Percentiles rank a stretch among this genome's conserved stretches.
phyloP scores from a whole-genome alignment of 2,329 filamentous ascomycete species.

The Gliomastix tumulicola region DNA sequence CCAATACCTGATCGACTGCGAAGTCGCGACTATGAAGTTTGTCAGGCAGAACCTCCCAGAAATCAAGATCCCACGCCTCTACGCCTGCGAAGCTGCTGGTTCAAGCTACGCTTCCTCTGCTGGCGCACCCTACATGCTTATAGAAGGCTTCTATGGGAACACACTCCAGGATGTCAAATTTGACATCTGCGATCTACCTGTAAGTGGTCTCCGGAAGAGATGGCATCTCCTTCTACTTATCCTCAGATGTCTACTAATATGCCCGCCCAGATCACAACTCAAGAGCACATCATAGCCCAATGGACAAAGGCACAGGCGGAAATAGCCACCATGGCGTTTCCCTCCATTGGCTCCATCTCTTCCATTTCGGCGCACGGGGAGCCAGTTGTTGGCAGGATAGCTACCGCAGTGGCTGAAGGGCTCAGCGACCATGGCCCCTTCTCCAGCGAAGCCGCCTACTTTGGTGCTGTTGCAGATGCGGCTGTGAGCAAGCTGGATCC shows the following conservation, averaged over 20 bases:
- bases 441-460: neutral
- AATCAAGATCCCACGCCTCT: slow-evolving; percentile 7
- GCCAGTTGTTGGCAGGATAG: neutral
- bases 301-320: neutral
- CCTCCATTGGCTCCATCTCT: neutral
- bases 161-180: slow-evolving; percentile 10
- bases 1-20: neutral
- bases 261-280: neutral
- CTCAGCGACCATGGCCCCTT: neutral
- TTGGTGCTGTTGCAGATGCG: neutral
- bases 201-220: too few relatives aligned
- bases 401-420: neutral
- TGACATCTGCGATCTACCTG: slow-evolving; percentile 11
- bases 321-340: neutral
- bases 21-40: neutral
- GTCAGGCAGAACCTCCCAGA: neutral
- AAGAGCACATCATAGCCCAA: neutral
- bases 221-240: too few relatives aligned
- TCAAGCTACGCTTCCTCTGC: slow-evolving; percentile 8
- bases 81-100: slow-evolving; percentile 10
- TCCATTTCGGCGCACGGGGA: neutral
- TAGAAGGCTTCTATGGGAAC: slow-evolving; percentile 16
- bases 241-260: too few relatives aligned
- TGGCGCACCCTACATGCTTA: slow-evolving; percentile 16
- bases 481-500: neutral